Base-by-base conservation (phyloP, 495 filamentous ascomycete genomes). In the Aspergillus baeticus region DNA sequence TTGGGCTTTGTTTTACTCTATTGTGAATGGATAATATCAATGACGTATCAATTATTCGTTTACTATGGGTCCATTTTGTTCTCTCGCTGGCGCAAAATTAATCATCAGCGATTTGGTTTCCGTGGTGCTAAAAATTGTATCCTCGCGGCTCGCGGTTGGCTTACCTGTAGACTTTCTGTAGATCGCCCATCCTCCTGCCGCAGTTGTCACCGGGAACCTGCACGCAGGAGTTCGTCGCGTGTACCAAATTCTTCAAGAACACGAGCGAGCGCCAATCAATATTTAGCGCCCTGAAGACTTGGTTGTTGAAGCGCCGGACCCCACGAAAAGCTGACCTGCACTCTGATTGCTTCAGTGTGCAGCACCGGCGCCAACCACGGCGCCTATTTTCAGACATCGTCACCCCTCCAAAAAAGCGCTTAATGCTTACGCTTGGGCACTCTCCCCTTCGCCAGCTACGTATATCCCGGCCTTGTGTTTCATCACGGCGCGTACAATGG, bases 401-500 rank as follows among this genome's bases (percentile, higher is more conserved):
- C 17, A 22, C 44, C 36, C 59, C 51, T 57, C 59, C 57, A 68
- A 60, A 58, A 60, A 44, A 58, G 67, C 66, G 60, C 62, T 48
- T 55, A 29, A 8, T 29, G 41, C 62, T 20, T 46, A 46, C 39
- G 45, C 45, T 44, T 37, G 44, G 14, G 26, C 35, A 41, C 22
- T 23, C 18, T 36, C 23, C 26, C 10, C 38, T 18, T 29, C 26
- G 26, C 34, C 34, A 18, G 31, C 26, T 50, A 58, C 37, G 38
- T 57, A 51, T 43, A 23, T 31, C 62, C 66, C 62, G 46, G 66
- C 62, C 61, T 59, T 31, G 59, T 41, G 71, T 75, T 72, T 76
- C 69, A 75, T 41, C 37, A 60, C 54, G 50, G 73, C 73, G 73
- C 73, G 55, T 70, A 69, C 57, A 63, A 51, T 41, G 29, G 37